These are phyloP conservation scores for Fraxinus excelsior DNA, from an alignment of 257 asterid genomes.

Conservation along the genomic window DNA sequence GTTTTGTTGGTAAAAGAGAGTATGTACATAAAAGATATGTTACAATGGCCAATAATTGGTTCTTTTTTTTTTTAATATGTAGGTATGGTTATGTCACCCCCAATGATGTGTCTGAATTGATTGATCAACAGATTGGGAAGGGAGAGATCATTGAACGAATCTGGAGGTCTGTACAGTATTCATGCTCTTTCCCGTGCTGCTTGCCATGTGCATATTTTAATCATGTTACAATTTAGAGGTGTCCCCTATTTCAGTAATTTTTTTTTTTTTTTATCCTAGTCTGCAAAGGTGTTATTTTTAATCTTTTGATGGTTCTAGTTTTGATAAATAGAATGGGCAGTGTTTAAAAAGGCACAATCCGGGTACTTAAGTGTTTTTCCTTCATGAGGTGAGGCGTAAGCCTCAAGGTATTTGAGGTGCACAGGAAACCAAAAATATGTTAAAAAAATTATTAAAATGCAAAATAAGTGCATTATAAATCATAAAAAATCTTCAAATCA, in stretches of 20 bases:
- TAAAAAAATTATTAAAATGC: not conserved
- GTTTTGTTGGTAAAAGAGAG: not conserved
- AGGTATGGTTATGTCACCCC: conserved; percentile 99
- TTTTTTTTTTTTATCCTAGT: too few species aligned
- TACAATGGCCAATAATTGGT: conserved; percentile 11
- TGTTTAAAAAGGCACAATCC: not conserved
- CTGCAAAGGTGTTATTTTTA: not conserved
- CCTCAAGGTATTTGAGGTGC: too few species aligned
- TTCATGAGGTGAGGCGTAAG: not conserved
- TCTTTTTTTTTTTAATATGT: conserved; percentile 28
- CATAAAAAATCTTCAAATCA: too few species aligned
- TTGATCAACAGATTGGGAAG: conserved; percentile 78
- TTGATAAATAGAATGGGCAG: not conserved
- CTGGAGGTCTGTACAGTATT: conserved; percentile 72
- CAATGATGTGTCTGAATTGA: conserved; percentile 73
- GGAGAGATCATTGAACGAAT: conserved; percentile 73
- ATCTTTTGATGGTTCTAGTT: not conserved
- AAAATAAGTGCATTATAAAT: not conserved
- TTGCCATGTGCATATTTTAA: not conserved
- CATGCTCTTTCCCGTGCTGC: not conserved
- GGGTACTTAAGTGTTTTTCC: not conserved
- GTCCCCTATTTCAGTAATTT: not conserved
- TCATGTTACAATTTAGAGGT: not conserved
- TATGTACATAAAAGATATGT: conserved; percentile 13
- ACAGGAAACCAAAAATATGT: not conserved